Base-by-base conservation (phyloP, 2,329 filamentous ascomycete species). In the Fusarium sp. region DNA sequence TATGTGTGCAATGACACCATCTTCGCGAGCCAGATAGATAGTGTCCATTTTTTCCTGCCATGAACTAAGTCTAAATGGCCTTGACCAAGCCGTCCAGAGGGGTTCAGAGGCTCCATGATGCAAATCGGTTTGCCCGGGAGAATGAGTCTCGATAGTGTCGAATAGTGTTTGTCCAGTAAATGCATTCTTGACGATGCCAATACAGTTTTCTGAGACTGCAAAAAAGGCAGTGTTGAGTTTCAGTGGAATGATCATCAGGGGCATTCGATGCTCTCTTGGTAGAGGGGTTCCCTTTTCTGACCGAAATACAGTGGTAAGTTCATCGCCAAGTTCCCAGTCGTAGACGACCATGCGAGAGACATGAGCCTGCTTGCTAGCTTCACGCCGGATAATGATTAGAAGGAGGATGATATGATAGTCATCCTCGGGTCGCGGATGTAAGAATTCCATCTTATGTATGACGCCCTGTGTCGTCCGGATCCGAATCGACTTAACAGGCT, bases 391-490 rank as follows among this genome's bases (percentile, higher is more conserved):
- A 18, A 88, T 74, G 20, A 91, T 85, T 44, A 97, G 81, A 13
- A 97, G 82, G 6, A 98, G 84, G n/a, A 97, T 90, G 45, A 97
- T 87, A 72, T 90, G 90, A 57, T 90, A 84, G 12, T 88, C 85
- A 65, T 94, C 90, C 56, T 88, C 86, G 1, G 86, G 80, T 12
- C 85, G 85, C 10, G 94, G 92, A 63, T 92, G 89, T 5, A 99
- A 84, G 70, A 98, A 99, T 24, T 94, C 92, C 84, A 98, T 90
- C 72, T 93, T 92, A 73, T 95, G 85, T 58, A 98, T 93, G n/a
- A 90, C 84, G 2, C 93, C 94, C 10, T 90, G 86, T 10, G 94
- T 83, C 12, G 79, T 70, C 12, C 85, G 83, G 20, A 83, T 75
- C 20, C 80, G 76, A 41, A 73, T 78, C 1, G 78, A 79, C 64